phyloP scores from a whole-genome alignment of 805 yeast species.

The Wickerhamomyces sydowiorum region DNA sequence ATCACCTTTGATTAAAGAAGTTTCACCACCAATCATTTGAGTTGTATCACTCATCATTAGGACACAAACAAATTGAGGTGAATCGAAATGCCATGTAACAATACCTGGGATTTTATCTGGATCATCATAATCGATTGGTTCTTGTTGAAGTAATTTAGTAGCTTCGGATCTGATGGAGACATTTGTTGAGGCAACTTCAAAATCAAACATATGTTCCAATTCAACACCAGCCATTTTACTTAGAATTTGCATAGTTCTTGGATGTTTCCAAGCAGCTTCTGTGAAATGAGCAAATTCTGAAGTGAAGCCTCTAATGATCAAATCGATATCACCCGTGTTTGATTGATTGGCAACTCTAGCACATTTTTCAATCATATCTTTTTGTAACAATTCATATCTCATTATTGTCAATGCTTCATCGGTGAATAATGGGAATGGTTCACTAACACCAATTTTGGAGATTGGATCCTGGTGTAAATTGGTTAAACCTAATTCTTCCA shows the following conservation, averaged over 20 bases:
- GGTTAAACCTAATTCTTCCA: constrained; percentile 44
- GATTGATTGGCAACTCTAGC: constrained; percentile 38
- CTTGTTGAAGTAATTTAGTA: constrained; percentile 5
- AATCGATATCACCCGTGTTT: constrained; percentile 41
- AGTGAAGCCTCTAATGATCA: constrained; percentile 46
- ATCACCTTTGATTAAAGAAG: constrained; percentile 35
- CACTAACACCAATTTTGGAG: constrained; percentile 50
- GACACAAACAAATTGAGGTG: constrained; percentile 62
- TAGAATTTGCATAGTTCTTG: constrained; percentile 47
- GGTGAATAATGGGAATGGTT: constrained; percentile 56
- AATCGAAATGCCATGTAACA: constrained; percentile 59
- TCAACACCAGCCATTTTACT: constrained; percentile 45
- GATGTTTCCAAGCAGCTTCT: constrained; percentile 54
- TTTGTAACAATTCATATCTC: constrained; percentile 48
- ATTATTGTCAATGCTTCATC: constrained; percentile 53
- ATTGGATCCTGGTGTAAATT: constrained; percentile 37
- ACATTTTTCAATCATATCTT: constrained; percentile 38
- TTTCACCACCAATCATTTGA: constrained; percentile 57
- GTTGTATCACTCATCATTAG: constrained; percentile 56
- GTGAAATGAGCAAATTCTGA: constrained; percentile 44
- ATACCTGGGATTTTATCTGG: constrained; percentile 39
- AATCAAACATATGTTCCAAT: constrained; percentile 29
- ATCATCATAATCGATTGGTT: constrained; percentile 3
- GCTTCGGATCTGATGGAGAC: constrained; percentile 33
- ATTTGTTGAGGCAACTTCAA: constrained; percentile 50